phyloP scores from a whole-genome alignment of 345 rosid species.

The Lepidium africanum region DNA sequence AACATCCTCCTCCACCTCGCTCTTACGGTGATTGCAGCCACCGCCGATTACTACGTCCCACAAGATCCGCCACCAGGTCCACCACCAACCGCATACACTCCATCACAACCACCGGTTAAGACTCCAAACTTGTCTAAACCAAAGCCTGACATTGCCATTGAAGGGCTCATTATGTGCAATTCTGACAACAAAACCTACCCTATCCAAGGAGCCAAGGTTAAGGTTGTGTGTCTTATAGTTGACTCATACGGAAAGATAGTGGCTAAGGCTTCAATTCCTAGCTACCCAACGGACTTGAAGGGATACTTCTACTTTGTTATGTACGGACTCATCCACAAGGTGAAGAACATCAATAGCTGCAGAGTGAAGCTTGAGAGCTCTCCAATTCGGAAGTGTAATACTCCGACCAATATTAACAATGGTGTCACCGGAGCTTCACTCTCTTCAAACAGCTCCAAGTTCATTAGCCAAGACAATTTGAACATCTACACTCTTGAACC shows the following conservation, averaged over 20 bases:
- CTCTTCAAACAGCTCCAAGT: conserved; percentile 24
- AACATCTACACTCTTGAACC: conserved; percentile 33
- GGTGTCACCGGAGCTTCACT: conserved; percentile 44
- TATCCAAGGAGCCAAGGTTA: conserved; percentile 43
- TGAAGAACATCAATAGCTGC: conserved; percentile 41
- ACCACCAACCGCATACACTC: not conserved
- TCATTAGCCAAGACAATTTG: conserved; percentile 22
- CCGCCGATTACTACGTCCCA: conserved; percentile 7
- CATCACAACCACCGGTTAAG: conserved; percentile 13
- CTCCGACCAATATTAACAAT: conserved; percentile 39
- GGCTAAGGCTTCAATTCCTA: conserved; percentile 31
- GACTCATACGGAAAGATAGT: conserved; percentile 44
- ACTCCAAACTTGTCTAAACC: conserved; percentile 5
- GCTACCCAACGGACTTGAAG: conserved; percentile 38
- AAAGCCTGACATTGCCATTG: conserved; percentile 19
- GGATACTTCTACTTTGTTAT: conserved; percentile 45
- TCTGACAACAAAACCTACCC: conserved; percentile 28
- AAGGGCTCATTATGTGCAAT: conserved; percentile 23
- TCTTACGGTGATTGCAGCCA: not conserved
- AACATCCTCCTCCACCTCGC: not conserved
- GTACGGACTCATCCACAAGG: conserved; percentile 14
- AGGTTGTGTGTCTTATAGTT: conserved; percentile 36
- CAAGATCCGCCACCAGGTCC: too few relatives aligned
- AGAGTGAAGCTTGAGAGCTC: conserved; percentile 44
- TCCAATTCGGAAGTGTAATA: conserved; percentile 34